Conservation (phyloP, 1,284 basidiomycete species). For the Moesziomyces parantarcticus region DNA sequence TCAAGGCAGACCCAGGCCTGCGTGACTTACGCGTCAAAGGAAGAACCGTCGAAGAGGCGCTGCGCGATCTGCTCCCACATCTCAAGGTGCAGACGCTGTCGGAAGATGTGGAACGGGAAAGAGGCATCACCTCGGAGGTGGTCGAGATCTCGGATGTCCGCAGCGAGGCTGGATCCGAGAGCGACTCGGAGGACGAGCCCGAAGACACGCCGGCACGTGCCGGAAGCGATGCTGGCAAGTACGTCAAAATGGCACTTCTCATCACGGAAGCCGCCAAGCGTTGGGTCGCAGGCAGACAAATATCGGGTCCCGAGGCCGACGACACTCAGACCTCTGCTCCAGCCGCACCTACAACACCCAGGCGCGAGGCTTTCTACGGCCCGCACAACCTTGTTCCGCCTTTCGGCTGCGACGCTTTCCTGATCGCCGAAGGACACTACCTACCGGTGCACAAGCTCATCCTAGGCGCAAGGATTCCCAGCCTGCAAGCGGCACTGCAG, state of each 20-base stretch:
- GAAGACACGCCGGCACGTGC: background rate
- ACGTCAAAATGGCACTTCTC: constrained; percentile 48
- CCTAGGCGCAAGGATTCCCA: constrained; percentile 74
- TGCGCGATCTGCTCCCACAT: constrained; percentile 69
- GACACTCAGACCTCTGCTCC: background rate
- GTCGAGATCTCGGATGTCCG: constrained; percentile 39
- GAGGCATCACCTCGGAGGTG: constrained; percentile 50
- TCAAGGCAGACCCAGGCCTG: constrained; percentile 80
- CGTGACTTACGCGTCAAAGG: constrained; percentile 75
- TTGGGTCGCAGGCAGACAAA: constrained; percentile 67
- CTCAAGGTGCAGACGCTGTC: constrained; percentile 50
- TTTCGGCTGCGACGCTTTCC: constrained; percentile 75
- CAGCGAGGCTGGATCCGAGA: constrained; percentile 67
- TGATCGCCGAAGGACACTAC: constrained; percentile 69
- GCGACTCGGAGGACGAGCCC: constrained; percentile 62
- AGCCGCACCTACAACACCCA: constrained; percentile 1
- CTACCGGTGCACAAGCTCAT: constrained; percentile 78
- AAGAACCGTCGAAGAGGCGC: constrained; percentile 76
- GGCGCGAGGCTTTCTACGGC: constrained; percentile 39
- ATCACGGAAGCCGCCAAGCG: constrained; percentile 71
- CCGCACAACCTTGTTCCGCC: constrained; percentile 46
- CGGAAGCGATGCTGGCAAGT: constrained; percentile 22
- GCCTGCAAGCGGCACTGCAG: constrained; percentile 68
- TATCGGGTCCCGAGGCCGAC: constrained; percentile 53
- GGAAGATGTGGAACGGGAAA: constrained; percentile 32